These are phyloP conservation scores for Boechera divaricarpa DNA, from an alignment of 345 rosid species.

Conservation along the genomic window DNA sequence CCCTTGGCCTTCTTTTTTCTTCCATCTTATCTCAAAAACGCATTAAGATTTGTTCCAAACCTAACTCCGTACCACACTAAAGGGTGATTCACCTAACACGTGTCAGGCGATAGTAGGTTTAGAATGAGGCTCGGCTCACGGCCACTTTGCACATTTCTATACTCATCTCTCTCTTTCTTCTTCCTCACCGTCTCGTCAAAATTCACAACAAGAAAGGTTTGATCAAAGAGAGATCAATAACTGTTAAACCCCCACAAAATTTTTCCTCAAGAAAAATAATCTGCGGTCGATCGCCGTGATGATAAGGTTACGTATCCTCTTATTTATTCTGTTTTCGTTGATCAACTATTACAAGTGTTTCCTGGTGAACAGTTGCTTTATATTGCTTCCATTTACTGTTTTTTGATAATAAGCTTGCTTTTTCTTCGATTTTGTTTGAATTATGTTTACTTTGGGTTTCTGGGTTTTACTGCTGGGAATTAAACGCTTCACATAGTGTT, in stretches of 20 bases:
- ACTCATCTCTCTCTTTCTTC: conserved; percentile 39
- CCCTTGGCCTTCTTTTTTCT: conserved; percentile 42
- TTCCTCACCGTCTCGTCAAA: conserved; percentile 43
- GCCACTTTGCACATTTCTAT: conserved; percentile 49
- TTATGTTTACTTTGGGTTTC: neutral
- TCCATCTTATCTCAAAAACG: conserved; percentile 43
- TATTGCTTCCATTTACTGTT: neutral
- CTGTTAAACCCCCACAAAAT: conserved; percentile 26
- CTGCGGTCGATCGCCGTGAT: conserved; percentile 29
- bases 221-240: conserved; percentile 30
- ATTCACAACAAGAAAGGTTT: conserved; percentile 12
- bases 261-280: neutral
- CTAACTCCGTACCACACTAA: conserved; percentile 45
- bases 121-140: conserved; percentile 39
- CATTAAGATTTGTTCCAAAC: conserved; percentile 32
- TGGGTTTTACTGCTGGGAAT: neutral
- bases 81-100: conserved; percentile 46
- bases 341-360: conserved; percentile 26
- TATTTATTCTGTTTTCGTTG: neutral
- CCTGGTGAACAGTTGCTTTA: conserved; percentile 10
- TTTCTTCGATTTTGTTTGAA: neutral
- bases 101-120: conserved; percentile 40
- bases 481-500: conserved; percentile 2
- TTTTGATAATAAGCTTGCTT: no score
- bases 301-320: conserved; percentile 37